These are phyloP conservation scores for Lentinula aciculospora DNA, from an alignment of 768 basidiomycete species.

Conservation along the genomic window DNA sequence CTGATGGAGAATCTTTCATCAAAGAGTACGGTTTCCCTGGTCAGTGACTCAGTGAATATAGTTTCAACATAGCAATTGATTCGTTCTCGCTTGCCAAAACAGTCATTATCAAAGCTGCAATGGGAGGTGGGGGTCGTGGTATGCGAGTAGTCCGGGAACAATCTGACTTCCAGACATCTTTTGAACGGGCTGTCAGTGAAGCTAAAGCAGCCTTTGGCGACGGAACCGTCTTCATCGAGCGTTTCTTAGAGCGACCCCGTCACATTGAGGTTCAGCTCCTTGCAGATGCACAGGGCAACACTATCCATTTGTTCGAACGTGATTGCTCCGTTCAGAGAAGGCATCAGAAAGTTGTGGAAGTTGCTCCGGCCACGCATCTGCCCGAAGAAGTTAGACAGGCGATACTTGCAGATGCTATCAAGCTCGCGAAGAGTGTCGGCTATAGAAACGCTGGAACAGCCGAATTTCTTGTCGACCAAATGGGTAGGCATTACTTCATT, in stretches of 20 bases:
- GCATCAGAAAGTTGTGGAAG: constrained; percentile 99
- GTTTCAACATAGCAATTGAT: constrained; percentile 39
- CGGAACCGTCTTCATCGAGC: constrained; percentile 98
- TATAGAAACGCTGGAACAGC: constrained; percentile 98
- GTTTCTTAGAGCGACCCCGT: constrained; percentile 91
- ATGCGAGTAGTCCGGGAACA: constrained; percentile 98
- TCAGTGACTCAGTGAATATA: constrained; percentile 94
- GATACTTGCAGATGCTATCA: constrained; percentile 88
- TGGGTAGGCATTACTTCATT: constrained; percentile 97
- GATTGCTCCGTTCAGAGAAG: constrained; percentile 98
- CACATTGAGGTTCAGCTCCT: constrained; percentile 98
- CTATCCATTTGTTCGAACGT: constrained; percentile 96
- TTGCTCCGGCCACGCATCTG: constrained; percentile 93
- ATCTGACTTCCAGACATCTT: constrained; percentile 82
- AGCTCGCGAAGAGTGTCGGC: constrained; percentile 86
- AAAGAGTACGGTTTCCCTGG: constrained; percentile 92
- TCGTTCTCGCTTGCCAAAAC: background rate
- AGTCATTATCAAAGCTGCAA: constrained; percentile 99
- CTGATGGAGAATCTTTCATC: constrained; percentile 83
- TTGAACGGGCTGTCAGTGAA: constrained; percentile 90
- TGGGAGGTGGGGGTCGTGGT: constrained; percentile 97
- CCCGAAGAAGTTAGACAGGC: constrained; percentile 87
- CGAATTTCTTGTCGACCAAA: constrained; percentile 96
- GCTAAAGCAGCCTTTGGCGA: constrained; percentile 97
- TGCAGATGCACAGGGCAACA: constrained; percentile 88